Evolutionary conservation across 2,329 filamentous ascomycete species (phyloP).

Genomic region (Pseudopithomyces chartarum): DNA sequence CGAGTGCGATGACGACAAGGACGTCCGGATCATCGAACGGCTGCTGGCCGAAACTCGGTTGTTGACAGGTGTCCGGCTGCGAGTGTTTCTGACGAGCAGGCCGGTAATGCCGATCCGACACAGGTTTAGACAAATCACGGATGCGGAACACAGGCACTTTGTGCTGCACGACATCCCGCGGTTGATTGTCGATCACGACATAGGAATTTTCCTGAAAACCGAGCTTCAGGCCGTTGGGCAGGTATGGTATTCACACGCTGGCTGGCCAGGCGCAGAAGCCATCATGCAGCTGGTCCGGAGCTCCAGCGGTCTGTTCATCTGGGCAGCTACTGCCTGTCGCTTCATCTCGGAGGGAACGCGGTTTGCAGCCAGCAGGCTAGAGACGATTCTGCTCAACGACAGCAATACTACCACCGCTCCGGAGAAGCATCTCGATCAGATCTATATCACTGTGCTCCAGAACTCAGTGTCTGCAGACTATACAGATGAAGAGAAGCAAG

Average conservation of each 20-base stretch:
- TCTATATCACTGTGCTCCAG: neutral
- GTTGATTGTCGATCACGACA: constrained; percentile 12
- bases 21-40: constrained; percentile 18
- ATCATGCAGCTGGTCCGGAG: constrained; percentile 29
- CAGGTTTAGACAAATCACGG: constrained; percentile 7
- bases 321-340: no score
- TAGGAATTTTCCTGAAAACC: constrained; percentile 11
- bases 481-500: constrained; percentile 1
- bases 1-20: constrained; percentile 30
- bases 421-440: neutral
- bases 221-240: neutral
- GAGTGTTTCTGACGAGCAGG: constrained; percentile 24
- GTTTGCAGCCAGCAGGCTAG: constrained; percentile 4
- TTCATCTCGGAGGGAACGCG: constrained; percentile 18
- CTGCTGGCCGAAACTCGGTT: constrained; percentile 13
- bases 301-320: constrained; percentile 40
- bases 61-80: constrained; percentile 17
- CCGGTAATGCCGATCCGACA: constrained; percentile 10
- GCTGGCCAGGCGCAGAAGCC: constrained; percentile 23
- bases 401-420: neutral
- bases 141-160: constrained; percentile 7
- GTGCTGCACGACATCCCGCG: constrained; percentile 14
- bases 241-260: neutral
- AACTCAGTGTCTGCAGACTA: neutral
- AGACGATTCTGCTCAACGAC: neutral